Percentiles rank a stretch among this genome's conserved stretches.
Evolutionary conservation across 164 flowering plant species (phyloP).

Genomic region (Magnolia officinalis): DNA sequence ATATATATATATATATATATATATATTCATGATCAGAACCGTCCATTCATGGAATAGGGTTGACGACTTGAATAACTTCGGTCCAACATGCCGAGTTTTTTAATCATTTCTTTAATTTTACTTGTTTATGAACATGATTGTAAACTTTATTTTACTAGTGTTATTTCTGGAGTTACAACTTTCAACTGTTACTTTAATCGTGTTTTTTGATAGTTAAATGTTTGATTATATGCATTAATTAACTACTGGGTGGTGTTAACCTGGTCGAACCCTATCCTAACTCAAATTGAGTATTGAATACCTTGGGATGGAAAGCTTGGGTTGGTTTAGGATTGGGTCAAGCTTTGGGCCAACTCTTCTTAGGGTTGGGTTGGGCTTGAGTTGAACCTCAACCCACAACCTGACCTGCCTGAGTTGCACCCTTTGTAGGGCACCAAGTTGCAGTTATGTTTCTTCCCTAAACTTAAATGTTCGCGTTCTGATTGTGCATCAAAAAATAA

Average conservation of each 20-base stretch:
- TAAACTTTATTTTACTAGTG: too few relatives aligned
- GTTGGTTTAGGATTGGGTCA: not conserved
- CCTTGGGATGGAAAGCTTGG: not conserved
- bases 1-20: too few relatives aligned
- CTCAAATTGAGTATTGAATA: not conserved
- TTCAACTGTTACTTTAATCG: not conserved
- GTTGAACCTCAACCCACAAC: not conserved
- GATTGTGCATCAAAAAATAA: not conserved
- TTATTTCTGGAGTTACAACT: too few relatives aligned
- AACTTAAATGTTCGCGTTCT: not conserved
- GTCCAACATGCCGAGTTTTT: not conserved
- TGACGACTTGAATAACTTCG: not conserved
- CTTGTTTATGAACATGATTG: not conserved
- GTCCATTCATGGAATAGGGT: not conserved
- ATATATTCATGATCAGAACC: not conserved
- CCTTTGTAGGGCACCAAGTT: too few relatives aligned
- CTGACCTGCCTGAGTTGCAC: not conserved
- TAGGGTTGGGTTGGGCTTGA: not conserved
- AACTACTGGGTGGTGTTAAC: not conserved
- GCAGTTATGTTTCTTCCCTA: not conserved
- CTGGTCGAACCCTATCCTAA: not conserved
- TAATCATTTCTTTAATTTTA: not conserved
- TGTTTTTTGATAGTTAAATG: not conserved
- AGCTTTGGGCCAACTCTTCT: not conserved
- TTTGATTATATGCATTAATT: too few relatives aligned